Conservation (phyloP, 768 basidiomycete genomes). For the Termitomyces sp. region DNA sequence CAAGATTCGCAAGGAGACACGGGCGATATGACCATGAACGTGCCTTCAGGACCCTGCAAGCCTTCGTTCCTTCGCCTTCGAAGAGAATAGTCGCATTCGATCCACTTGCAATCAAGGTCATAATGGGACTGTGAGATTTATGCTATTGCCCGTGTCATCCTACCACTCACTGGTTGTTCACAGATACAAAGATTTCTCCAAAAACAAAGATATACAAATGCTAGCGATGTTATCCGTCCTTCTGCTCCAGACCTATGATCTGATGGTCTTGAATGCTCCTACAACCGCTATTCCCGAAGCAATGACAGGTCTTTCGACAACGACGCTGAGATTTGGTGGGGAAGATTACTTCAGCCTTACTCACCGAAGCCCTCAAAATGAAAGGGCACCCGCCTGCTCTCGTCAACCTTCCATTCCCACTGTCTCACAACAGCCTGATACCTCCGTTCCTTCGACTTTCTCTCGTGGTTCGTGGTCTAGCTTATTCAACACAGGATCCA, state of each 20-base stretch:
- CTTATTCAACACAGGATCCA: conserved; percentile 61
- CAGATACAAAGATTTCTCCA: conserved; percentile 40
- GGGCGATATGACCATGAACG: conserved; percentile 71
- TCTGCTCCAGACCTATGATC: conserved; percentile 50
- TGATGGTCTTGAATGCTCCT: conserved; percentile 18
- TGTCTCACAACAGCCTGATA: conserved; percentile 27
- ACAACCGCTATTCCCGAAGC: conserved; percentile 11
- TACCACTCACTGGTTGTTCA: not conserved
- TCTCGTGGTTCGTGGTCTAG: conserved; percentile 83
- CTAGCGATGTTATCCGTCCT: conserved; percentile 72
- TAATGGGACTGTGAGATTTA: conserved; percentile 47
- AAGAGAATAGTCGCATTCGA: conserved; percentile 23
- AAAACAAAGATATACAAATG: conserved; percentile 73
- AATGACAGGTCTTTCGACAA: not conserved
- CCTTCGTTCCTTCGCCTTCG: conserved; percentile 38
- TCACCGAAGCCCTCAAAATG: conserved; percentile 31
- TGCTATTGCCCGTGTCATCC: conserved; percentile 3
- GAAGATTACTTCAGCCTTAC: conserved; percentile 62
- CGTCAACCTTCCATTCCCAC: conserved; percentile 41
- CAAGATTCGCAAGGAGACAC: conserved; percentile 50
- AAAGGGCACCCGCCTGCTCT: conserved; percentile 47
- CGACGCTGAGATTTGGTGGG: conserved; percentile 21
- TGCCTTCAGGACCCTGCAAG: conserved; percentile 53
- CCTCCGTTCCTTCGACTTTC: conserved; percentile 49
- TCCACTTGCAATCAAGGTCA: conserved; percentile 33